phyloP scores from a whole-genome alignment of 192 early-diverging fungal genomes.

The Entomortierella chlamydospora region DNA sequence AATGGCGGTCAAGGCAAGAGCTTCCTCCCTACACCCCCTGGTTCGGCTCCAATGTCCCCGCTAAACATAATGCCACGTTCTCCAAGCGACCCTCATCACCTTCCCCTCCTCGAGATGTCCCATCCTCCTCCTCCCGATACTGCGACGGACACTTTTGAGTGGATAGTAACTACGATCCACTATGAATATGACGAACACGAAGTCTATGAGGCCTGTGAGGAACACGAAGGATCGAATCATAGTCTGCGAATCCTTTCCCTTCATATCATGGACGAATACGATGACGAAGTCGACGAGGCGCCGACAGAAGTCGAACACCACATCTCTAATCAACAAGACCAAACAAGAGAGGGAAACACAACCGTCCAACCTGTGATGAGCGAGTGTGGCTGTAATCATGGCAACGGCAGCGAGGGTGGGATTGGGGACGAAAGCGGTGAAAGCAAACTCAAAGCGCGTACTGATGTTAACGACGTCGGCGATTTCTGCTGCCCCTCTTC shows the following conservation, averaged over 20 bases:
- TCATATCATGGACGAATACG: conserved; percentile 24
- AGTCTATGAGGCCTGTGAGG: conserved; percentile 32
- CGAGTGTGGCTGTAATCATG: conserved; percentile 18
- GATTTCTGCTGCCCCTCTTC: conserved; percentile 53
- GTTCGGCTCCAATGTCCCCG: conserved; percentile 29
- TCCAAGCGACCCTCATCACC: neutral
- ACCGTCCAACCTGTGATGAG: conserved; percentile 11
- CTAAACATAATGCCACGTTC: conserved; percentile 7
- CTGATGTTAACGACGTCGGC: conserved; percentile 35
- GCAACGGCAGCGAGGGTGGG: neutral
- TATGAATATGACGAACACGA: conserved; percentile 32
- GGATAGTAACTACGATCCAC: neutral
- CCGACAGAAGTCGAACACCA: too few species aligned
- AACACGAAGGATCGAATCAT: conserved; percentile 41
- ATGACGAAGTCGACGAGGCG: conserved; percentile 6
- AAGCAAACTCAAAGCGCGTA: neutral
- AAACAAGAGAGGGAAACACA: neutral
- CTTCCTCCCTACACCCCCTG: conserved; percentile 41
- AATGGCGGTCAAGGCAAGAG: conserved; percentile 4
- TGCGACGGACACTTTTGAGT: neutral
- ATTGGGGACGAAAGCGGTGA: neutral
- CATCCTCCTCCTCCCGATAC: neutral
- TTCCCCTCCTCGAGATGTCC: neutral
- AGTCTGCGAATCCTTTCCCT: conserved; percentile 32
- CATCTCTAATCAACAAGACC: neutral